Base-by-base conservation (phyloP, 2,329 filamentous ascomycete species). In the Aspergillaceae sp. region DNA sequence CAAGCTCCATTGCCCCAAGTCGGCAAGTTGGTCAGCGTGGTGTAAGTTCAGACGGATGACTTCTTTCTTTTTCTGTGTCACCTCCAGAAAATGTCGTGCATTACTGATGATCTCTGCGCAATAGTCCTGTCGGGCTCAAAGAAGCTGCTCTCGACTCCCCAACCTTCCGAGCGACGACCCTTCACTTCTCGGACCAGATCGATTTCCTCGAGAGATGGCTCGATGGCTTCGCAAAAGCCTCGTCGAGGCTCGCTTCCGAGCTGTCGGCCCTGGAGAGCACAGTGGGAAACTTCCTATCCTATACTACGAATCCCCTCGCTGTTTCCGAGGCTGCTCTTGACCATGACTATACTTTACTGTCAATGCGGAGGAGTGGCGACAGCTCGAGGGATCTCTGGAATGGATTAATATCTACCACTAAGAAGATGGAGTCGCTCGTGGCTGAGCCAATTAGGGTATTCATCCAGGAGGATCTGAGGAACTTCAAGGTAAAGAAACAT, bases 111-210 rank as follows among this genome's bases (percentile, higher is more conserved):
- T 38, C 19, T 7, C 46, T 47, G 43, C 30, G 32, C n/a, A 5
- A 4, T 40, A 82, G 79, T 47, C 88, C 92, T 40, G 90, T 97
- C 33, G 83, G 83, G 50, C 78, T 97, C 57, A 92, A 91, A 71
- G 92, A 98, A 77, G 92, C 92, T 43, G 86, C 89, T 19, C 85
- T 97, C 71, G 92, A 98, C 70, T 96, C 90, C 35, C 92, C 92
- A 28, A 94, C 90, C 33, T 97, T 97, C 67, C 87, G 92, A 54
- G 87, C 90, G 41, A 87, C 87, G 26, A 80, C 87, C 37, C 72
- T 85, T 41, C 88, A 96, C 70, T 95, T 95, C 63, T 78, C 82
- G 52, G 92, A 97, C 54, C 91, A 98, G 71, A 80, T 95, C 59
- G 92, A 97, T 54, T 78, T 82, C 46, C 79, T 97, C 49, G 92